These are phyloP conservation scores for Rhodotorula diobovata DNA, from an alignment of 768 basidiomycete species.

Conservation along the genomic window DNA sequence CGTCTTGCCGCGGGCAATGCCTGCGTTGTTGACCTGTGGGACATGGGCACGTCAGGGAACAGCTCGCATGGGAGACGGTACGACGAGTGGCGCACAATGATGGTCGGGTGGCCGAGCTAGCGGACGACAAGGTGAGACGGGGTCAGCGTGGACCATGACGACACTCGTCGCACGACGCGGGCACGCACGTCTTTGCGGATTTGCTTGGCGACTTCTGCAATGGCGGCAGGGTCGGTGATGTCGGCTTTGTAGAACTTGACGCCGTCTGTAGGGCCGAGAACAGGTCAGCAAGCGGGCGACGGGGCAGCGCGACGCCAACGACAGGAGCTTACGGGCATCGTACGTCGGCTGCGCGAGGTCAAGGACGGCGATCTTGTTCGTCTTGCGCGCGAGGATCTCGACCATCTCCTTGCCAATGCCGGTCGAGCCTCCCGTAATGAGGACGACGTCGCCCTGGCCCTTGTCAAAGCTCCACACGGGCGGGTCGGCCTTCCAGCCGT, in stretches of 20 bases:
- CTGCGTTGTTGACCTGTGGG: conserved; percentile 32
- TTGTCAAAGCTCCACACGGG: conserved; percentile 15
- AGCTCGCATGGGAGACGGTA: not conserved
- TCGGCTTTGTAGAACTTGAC: conserved; percentile 30
- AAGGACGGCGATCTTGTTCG: conserved; percentile 26
- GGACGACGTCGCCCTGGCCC: conserved; percentile 28
- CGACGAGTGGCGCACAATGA: conserved; percentile 3
- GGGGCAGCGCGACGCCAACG: not conserved
- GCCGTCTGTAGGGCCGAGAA: not conserved
- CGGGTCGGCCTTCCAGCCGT: conserved; percentile 28
- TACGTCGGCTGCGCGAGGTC: conserved; percentile 30
- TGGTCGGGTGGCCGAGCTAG: conserved; percentile 31
- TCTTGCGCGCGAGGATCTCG: conserved; percentile 24
- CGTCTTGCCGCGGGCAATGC: conserved; percentile 32
- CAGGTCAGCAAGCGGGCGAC: fast-evolving
- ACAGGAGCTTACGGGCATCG: conserved; percentile 19
- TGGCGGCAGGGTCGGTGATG: conserved; percentile 22
- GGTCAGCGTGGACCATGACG: too few relatives aligned
- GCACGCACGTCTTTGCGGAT: conserved; percentile 19
- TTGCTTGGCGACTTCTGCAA: conserved; percentile 28
- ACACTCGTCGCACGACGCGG: too few relatives aligned
- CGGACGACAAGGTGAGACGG: not conserved
- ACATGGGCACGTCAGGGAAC: not conserved
- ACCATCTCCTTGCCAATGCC: conserved; percentile 36
- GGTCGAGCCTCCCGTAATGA: conserved; percentile 33